Percentiles rank a stretch among this genome's conserved stretches.
Evolutionary conservation across 371 early-diverging fungal species (phyloP).

Genomic region (Dichotomocladium elegans): DNA sequence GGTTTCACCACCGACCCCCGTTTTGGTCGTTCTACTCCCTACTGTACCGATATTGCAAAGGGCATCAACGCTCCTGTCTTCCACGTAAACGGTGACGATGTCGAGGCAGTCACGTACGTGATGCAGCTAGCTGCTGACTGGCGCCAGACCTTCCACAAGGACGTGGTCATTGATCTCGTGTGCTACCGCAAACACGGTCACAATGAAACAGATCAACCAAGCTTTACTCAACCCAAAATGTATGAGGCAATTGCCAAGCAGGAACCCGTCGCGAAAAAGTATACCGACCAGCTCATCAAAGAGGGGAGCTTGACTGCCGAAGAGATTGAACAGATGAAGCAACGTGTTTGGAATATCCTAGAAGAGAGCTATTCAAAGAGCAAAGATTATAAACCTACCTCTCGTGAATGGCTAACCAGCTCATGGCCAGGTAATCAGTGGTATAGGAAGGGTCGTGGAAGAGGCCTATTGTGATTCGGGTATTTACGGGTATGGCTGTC

Average conservation of each 20-base stretch:
- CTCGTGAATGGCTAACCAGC: constrained; percentile 93
- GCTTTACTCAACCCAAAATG: constrained; percentile 98
- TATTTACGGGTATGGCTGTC: too few species aligned
- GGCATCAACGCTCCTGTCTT: constrained; percentile 93
- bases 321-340: constrained; percentile 86
- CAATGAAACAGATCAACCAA: constrained; percentile 98
- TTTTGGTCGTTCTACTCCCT: constrained; percentile 92
- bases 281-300: constrained; percentile 72
- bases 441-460: not conserved
- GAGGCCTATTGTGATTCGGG: constrained; percentile 1
- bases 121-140: constrained; percentile 94
- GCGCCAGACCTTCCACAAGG: constrained; percentile 93
- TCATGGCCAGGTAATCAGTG: constrained; percentile 69
- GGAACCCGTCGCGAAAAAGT: constrained; percentile 78
- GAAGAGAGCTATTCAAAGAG: constrained; percentile 88
- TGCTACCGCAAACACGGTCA: constrained; percentile 97
- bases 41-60: constrained; percentile 97
- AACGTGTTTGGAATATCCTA: constrained; percentile 86
- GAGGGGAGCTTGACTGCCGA: constrained; percentile 82
- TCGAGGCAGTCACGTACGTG: constrained; percentile 92
- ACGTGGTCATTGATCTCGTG: constrained; percentile 94
- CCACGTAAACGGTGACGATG: constrained; percentile 97
- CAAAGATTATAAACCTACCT: constrained; percentile 85
- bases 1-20: constrained; percentile 98
- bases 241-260: constrained; percentile 88